Evolutionary conservation across 169 alveolate species (phyloP), one percentile per base, ranked within the genome.

Genomic region (Eimeria praecox): DNA sequence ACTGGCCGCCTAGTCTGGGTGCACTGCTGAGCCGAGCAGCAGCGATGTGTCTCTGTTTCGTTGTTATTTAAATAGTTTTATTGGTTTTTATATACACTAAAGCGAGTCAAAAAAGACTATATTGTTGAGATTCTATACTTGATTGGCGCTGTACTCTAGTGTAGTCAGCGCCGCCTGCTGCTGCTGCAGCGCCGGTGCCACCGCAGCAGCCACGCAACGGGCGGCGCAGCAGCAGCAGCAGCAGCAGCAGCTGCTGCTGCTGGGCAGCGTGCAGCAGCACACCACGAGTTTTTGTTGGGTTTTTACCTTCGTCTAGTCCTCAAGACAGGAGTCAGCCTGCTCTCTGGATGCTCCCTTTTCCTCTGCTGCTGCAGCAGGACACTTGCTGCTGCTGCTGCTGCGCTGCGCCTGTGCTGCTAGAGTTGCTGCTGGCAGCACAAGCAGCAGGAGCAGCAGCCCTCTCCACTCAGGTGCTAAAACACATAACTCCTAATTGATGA

Each of bases 171-270:
- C 30, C 91, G 46, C 52, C 89, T 12, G 77, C 91, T 18, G 77
- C 91, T 83, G 91, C 91, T 27, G 91, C 42, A 40, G 49, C 66
- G 91, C 75, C 27, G 91, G 77, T 52, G 91, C 91, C 49, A 40
- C 91, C 49, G 73, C 91, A 33, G 73, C 91, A 52, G 91, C 91
- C 91, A 54, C 91, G 91, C 91, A 83, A 66, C 91, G 59, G 75
- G 66, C 52, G 91, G 77, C n/a, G 91, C 52, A 49, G 91, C 66
- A 30, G 91, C 42, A 52, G 77, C 75, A n/a, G 91, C 71, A 83
- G 91, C 87, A 1, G 62, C 87, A 1, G 62, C 89, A 3, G 40
- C 91, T n/a, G 91, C 91, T 83, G 91, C 91, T 30, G 75, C 54
- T 30, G 54, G 77, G 75, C 75, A 83, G 71, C 71, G 56, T 54